A percentile compares a stretch with the other conserved stretches of the same genome.
These are phyloP conservation scores for Eimeria sp. DNA, from an alignment of 169 alveolate genomes.

Conservation along the genomic window DNA sequence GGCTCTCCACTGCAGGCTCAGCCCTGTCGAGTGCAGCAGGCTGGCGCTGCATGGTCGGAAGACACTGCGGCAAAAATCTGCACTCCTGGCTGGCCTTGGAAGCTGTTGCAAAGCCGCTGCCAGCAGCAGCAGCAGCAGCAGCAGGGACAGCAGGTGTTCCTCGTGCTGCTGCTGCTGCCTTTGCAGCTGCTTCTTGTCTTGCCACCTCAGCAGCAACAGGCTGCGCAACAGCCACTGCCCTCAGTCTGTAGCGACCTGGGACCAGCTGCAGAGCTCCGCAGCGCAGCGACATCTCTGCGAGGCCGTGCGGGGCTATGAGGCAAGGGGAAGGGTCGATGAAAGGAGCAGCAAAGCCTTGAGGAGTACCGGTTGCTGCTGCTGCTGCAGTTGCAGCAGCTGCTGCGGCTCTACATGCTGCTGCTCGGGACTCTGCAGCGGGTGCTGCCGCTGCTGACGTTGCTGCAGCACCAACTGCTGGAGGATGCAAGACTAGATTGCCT, in stretches of 20 bases:
- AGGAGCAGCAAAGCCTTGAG: not conserved
- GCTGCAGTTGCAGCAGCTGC: constrained; percentile 30
- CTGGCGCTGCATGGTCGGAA: not conserved
- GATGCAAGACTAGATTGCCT: not conserved
- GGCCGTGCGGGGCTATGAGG: constrained; percentile 9
- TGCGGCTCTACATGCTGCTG: not conserved
- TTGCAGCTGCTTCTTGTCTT: not conserved
- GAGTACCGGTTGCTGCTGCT: not conserved
- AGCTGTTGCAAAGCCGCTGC: not conserved
- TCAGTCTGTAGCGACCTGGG: constrained; percentile 1
- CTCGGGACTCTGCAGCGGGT: not conserved
- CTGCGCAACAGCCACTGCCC: constrained; percentile 8
- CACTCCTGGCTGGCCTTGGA: not conserved
- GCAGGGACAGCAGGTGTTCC: not conserved
- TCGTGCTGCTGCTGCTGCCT: not conserved
- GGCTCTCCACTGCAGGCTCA: not conserved
- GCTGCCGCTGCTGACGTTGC: constrained; percentile 24
- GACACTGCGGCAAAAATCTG: not conserved
- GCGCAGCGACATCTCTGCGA: not conserved
- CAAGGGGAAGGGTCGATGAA: not conserved
- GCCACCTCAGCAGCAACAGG: constrained; percentile 12
- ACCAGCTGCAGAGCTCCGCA: not conserved
- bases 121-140: not conserved
- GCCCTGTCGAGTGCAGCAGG: not conserved
- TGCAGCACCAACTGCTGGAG: not conserved